Base-by-base conservation (phyloP, 2,329 filamentous ascomycete species). In the Penicillium verrucosum region DNA sequence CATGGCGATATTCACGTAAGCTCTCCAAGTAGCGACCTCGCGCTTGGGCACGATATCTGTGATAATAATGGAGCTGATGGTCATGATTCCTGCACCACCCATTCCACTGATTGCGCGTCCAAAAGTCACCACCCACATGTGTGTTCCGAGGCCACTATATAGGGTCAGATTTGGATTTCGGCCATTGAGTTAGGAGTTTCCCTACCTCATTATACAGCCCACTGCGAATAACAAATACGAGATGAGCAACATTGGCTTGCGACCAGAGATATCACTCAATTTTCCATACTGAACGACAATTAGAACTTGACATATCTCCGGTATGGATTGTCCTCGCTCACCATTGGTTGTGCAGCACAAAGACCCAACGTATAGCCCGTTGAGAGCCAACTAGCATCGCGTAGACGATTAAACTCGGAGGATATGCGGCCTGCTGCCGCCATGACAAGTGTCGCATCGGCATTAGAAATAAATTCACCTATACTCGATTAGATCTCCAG, bases 391-490 rank as follows among this genome's bases (percentile, higher is more conserved):
- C 79, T 84, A 4, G 83, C 85, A 50, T 82, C 78, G 16, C 78
- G 78, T 5, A 87, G 66, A 34, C 78, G 77, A 51, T 81, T 75
- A 62, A 87, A 87, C 52, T 86, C 81, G 10, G 84, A 87, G 0
- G 83, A 81, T 51, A 87, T 85, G 4, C 76, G 77, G 0, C 82
- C 81, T 56, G 88, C 84, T 0, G 87, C 88, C 0, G 88, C 87
- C 32, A 90, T 74, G 0, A 90, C 80, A 0, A 90, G 74, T 1
- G 85, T 86, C 0, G 76, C 73, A 65, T 91, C 88, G 16, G 83
- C 81, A 53, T 86, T 85, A 7, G 82, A 81, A 12, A 89, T 82
- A 62, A 90, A 89, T 14, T 87, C 83, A 11, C 83, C 84, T 78
- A 46, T 7, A 6, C 23, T 29, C 5, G 27, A 43, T 50, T 29